phyloP scores from a whole-genome alignment of 148 eudicot genomes.

The Cornus kousa region DNA sequence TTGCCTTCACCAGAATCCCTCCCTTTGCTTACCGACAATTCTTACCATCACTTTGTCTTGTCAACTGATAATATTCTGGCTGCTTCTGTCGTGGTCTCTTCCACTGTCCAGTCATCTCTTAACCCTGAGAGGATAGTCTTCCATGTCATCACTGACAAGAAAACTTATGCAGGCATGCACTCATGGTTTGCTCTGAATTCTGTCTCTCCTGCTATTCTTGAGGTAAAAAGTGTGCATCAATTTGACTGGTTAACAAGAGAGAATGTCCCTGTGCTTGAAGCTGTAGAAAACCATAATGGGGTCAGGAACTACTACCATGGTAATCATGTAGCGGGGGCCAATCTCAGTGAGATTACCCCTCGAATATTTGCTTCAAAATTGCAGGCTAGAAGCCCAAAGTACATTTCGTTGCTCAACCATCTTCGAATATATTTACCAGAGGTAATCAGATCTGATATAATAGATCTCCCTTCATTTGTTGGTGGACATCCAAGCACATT shows the following conservation, averaged over 20 bases:
- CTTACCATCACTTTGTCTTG: slow-evolving; percentile 76
- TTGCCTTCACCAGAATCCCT: slow-evolving; percentile 94
- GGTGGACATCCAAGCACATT: background rate
- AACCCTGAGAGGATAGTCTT: slow-evolving; percentile 84
- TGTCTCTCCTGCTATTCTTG: slow-evolving; percentile 80
- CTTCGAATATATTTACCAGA: slow-evolving; percentile 96
- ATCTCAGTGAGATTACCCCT: slow-evolving; percentile 86
- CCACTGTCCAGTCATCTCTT: slow-evolving; percentile 71
- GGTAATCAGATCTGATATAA: slow-evolving; percentile 40
- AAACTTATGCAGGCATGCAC: slow-evolving; percentile 99
- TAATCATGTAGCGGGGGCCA: slow-evolving; percentile 85
- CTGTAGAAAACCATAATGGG: slow-evolving; percentile 86
- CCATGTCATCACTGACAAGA: slow-evolving; percentile 97
- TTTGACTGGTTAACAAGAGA: slow-evolving; percentile 99
- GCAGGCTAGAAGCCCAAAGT: slow-evolving; percentile 98
- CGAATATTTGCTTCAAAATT: slow-evolving; percentile 85
- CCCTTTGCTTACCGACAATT: slow-evolving; percentile 83
- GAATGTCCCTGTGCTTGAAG: slow-evolving; percentile 98
- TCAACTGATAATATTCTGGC: slow-evolving; percentile 93
- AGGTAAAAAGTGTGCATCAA: slow-evolving; percentile 97
- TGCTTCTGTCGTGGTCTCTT: slow-evolving; percentile 93
- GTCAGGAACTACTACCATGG: slow-evolving; percentile 92
- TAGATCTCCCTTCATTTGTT: background rate
- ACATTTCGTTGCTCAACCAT: slow-evolving; percentile 95
- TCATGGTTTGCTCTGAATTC: slow-evolving; percentile 97